A percentile compares a stretch with the other conserved stretches of the same genome.
phyloP scores from a whole-genome alignment of 148 eudicot species.

The Polygonum maritimum region DNA sequence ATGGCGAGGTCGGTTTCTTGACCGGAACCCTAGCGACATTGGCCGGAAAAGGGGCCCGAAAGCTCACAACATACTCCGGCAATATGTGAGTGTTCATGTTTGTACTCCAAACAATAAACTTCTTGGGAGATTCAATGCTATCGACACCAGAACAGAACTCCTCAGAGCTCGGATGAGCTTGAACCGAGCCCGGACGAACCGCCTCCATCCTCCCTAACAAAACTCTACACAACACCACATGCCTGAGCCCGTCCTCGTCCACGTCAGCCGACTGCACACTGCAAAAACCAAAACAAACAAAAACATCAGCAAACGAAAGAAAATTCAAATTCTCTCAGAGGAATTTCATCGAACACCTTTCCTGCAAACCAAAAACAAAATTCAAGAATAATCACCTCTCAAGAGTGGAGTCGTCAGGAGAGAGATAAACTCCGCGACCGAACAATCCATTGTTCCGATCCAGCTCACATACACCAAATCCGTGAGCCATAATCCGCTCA shows the following conservation, averaged over 20 bases:
- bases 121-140: slow-evolving; percentile 28
- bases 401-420: slow-evolving; percentile 17
- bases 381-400: slow-evolving; percentile 22
- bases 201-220: slow-evolving; percentile 40
- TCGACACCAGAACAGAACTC: slow-evolving; percentile 52
- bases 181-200: slow-evolving; percentile 29
- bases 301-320: neutral
- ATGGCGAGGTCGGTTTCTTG: slow-evolving; percentile 37
- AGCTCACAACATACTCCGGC: slow-evolving; percentile 60
- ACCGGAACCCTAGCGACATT: neutral
- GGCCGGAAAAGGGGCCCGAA: slow-evolving; percentile 21
- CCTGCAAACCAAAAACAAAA: neutral
- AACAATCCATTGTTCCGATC: slow-evolving; percentile 1
- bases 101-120: slow-evolving; percentile 45
- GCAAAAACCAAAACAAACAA: slow-evolving; percentile 7
- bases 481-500: slow-evolving; percentile 27
- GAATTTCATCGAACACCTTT: neutral
- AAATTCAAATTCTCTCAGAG: neutral
- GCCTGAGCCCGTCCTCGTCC: slow-evolving; percentile 57
- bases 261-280: slow-evolving; percentile 37
- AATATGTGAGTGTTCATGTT: slow-evolving; percentile 66
- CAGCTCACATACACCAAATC: slow-evolving; percentile 22
- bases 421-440: slow-evolving; percentile 30
- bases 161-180: slow-evolving; percentile 35
- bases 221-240: slow-evolving; percentile 57